Percentiles rank a stretch among this genome's conserved stretches.
These are phyloP conservation scores for Hyaloscypha variabilis DNA, from an alignment of 495 filamentous ascomycete species.

Conservation along the genomic window DNA sequence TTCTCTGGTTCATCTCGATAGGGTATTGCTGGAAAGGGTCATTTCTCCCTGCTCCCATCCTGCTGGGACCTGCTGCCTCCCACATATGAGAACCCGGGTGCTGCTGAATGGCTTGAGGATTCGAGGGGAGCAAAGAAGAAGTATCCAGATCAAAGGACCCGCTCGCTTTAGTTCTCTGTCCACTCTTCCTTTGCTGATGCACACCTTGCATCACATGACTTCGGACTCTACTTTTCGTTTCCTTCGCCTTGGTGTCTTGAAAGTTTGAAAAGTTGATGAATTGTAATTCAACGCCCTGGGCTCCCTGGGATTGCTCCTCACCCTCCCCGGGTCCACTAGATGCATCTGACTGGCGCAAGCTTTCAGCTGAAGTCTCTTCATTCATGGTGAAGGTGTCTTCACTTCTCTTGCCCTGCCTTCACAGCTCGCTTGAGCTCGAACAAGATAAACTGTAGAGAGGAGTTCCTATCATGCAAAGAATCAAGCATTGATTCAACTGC, in stretches of 20 bases:
- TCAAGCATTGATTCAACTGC: too few relatives aligned
- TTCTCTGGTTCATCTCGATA: constrained; percentile 15
- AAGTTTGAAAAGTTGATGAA: constrained; percentile 22
- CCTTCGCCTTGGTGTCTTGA: constrained; percentile 8
- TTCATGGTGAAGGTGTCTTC: background rate
- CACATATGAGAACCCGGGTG: background rate
- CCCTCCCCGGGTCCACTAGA: background rate
- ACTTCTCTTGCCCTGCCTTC: background rate
- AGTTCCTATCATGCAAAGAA: too few relatives aligned
- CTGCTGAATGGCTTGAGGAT: background rate
- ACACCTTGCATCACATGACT: constrained; percentile 22
- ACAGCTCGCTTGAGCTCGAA: background rate
- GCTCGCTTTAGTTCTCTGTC: background rate
- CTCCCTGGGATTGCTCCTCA: background rate
- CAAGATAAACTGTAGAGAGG: too few relatives aligned
- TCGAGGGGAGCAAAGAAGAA: constrained; percentile 1
- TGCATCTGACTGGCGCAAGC: background rate
- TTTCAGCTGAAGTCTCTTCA: background rate
- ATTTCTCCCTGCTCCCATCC: constrained; percentile 8
- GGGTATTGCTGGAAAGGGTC: constrained; percentile 18
- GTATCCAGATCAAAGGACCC: constrained; percentile 12
- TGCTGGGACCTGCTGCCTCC: background rate
- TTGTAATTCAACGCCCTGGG: background rate
- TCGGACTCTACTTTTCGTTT: constrained; percentile 18
- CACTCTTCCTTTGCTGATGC: constrained; percentile 11